These are phyloP conservation scores for Linanthus parryae DNA, from an alignment of 148 eudicot species.

Conservation along the genomic window DNA sequence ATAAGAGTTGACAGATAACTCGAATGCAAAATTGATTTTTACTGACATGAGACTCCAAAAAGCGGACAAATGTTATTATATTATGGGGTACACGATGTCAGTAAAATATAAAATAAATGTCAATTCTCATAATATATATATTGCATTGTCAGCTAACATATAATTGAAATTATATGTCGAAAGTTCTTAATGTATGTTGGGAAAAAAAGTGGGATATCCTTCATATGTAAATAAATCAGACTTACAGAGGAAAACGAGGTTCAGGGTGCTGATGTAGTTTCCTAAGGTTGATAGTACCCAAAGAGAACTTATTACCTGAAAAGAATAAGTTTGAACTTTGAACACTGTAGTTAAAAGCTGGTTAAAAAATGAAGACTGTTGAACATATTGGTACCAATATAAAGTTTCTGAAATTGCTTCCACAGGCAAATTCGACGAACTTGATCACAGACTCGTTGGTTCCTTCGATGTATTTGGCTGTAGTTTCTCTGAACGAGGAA, in stretches of 20 bases:
- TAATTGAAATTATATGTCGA: no score
- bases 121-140: no score
- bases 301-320: conserved; percentile 39
- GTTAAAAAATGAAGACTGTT: background rate
- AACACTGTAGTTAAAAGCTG: background rate
- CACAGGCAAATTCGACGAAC: conserved; percentile 21
- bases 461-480: conserved; percentile 12
- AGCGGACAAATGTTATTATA: no score
- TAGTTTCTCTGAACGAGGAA: conserved; percentile 12
- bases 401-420: conserved; percentile 30
- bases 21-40: no score
- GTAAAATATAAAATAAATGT: no score
- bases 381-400: conserved; percentile 28
- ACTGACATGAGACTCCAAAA: no score
- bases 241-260: conserved; percentile 51
- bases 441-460: conserved; percentile 10
- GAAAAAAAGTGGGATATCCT: no score
- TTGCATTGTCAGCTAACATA: no score
- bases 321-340: background rate
- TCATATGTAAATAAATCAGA: no score
- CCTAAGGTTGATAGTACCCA: conserved; percentile 41
- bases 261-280: conserved; percentile 41
- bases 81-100: no score
- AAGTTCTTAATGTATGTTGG: no score
- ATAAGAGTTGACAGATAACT: no score